Base-by-base conservation (phyloP, 192 early-diverging fungal genomes). In the Coemansia sp. region DNA sequence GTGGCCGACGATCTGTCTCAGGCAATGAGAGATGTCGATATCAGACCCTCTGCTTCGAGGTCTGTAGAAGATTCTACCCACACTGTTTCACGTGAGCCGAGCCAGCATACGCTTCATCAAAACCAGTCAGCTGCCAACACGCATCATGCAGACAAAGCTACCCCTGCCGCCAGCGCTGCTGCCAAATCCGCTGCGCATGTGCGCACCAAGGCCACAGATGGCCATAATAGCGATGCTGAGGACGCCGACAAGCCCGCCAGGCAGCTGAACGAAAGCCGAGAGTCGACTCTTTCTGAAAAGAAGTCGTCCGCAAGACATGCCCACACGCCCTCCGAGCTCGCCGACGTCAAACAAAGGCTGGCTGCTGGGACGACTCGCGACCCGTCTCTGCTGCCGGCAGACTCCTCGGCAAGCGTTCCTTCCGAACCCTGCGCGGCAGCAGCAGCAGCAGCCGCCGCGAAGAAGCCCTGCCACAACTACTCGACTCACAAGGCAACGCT, bases 401-500 rank as follows among this genome's bases (percentile, higher is more conserved):
- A 58, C 23, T 49, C 22, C 19, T 55, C 47, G 2, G 45, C 55
- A 18, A 50, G 27, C 29, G 51, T 1, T 6, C 39, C 22, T 22
- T 34, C 34, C 5, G 52, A 55, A 35, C 45, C 46, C 1, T 59
- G 62, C 32, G 30, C 30, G 30, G 30, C 30, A 32, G 30, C 8
- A 32, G n/a, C n/a, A n/a, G 51, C 57, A 4, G 50, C 63, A 7
- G 53, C 52, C 30, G 60, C 55, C 45, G 57, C 57, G 22, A 78
- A 72, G 65, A 78, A 78, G 63, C 29, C 66, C 4, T 27, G 24
- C 35, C 75, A 70, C 1, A 65, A 72, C 24, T 80, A 83, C 66
- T 81, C 71, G 19, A 64, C 71, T 28, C 74, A 80, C 69, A 76
- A 71, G 58, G 68, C 70, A 19, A 65, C 71, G 52, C 72, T 81